Conservation (phyloP, 352 stramenopile species). For the Pythium aquatile region DNA sequence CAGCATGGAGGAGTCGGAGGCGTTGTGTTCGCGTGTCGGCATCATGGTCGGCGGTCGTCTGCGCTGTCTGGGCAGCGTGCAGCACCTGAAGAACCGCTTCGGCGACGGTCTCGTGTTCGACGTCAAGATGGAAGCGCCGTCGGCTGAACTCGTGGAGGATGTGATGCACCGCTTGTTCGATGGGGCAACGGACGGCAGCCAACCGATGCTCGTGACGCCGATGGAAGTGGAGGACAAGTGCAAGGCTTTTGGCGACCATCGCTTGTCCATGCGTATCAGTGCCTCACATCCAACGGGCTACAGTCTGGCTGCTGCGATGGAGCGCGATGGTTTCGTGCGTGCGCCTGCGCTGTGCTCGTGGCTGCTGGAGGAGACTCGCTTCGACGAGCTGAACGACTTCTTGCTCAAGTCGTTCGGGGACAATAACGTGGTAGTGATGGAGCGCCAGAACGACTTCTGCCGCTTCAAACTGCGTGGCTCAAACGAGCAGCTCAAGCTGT, state of each 20-base stretch:
- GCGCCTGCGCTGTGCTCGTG: slow-evolving; percentile 26
- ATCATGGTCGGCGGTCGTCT: slow-evolving; percentile 86
- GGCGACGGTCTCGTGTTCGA: slow-evolving; percentile 92
- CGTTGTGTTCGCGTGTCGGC: slow-evolving; percentile 86
- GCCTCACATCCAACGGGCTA: no score
- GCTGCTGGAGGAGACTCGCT: slow-evolving; percentile 46
- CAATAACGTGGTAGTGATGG: slow-evolving; percentile 23
- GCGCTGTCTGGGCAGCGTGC: slow-evolving; percentile 61
- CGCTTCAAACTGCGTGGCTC: slow-evolving; percentile 31
- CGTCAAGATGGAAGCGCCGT: slow-evolving; percentile 40
- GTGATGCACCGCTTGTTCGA: not conserved
- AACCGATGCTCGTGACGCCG: no score
- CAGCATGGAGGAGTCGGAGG: slow-evolving; percentile 92
- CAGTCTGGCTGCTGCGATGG: no score
- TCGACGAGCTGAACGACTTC: slow-evolving; percentile 28
- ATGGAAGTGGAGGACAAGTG: no score
- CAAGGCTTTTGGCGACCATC: no score
- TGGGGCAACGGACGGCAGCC: no score
- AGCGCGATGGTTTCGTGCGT: no score
- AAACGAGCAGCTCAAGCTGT: slow-evolving; percentile 35
- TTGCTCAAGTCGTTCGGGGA: slow-evolving; percentile 25
- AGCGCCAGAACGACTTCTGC: slow-evolving; percentile 39
- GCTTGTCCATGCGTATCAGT: no score
- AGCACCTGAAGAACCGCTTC: slow-evolving; percentile 95
- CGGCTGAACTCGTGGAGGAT: slow-evolving; percentile 35